Evolutionary conservation across 495 filamentous ascomycete genomes (phyloP), one percentile per base, ranked within the genome.

Genomic region (Evernia prunastri): DNA sequence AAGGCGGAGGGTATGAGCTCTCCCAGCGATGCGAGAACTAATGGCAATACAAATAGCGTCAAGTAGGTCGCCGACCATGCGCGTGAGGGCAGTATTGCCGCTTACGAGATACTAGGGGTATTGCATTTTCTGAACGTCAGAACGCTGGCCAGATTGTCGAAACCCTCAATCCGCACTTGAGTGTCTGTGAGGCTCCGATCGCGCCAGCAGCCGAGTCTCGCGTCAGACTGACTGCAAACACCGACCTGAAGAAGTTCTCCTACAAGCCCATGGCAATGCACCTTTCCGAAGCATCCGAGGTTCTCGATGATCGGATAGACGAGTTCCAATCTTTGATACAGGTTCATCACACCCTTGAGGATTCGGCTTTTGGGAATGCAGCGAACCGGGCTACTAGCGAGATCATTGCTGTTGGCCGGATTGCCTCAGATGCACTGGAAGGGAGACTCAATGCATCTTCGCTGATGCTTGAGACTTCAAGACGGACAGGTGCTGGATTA

Each of bases 201-300:
- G 87, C 84, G 27, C 90, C 90, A 2, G 86, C 83, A 65, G 66
- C 82, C 4, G 89, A 94, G 71, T 69, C 90, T 6, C 88, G 94
- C 18, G 86, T 97, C 74, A 89, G 86, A 70, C 81, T 94, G 7
- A 90, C 84, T 3, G 87, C 89, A 20, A 89, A 90, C 66, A 89
- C 88, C 4, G 94, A 98, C 68, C 78, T 89, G 59, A 91, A 90
- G 71, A 97, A 96, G 70, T 88, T 96, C 59, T 85, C 84, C 12
- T 98, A 96, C 74, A 91, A 91, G 68, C 87, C 91, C 0, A 88
- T 97, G 77, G 89, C 90, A 36, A 96, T 96, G 91, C 95, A 94
- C 67, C 81, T 92, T 17, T 90, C 90, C 7, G 92, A 96, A 69
- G 86, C 90, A 3, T 92, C 92, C 4, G 92, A 96, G 74, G 89